Base-by-base conservation (phyloP, 345 rosid genomes). In the Moringa oleifera region DNA sequence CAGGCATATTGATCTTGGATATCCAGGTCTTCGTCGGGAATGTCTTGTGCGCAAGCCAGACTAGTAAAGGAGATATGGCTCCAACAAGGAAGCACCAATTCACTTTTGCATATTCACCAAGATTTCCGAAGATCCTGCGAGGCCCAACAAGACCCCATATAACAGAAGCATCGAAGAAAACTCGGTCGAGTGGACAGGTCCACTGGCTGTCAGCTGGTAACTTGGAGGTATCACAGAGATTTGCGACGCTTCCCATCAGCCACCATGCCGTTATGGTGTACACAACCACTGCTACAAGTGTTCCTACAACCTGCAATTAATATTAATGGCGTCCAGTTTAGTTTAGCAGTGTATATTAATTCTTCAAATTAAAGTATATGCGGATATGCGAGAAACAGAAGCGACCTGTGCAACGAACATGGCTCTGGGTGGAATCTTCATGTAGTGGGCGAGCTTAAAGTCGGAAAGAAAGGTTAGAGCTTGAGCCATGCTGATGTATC, bases 101-200 rank as follows among this genome's bases (percentile, higher is more conserved):
- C 22, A 88, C 59, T 0, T 63, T 67, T 24, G 75, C 70, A 25
- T 91, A 91, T 61, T 79, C 81, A n/a, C 97, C 96, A 0, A 75
- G 79, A 59, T 75, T 66, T 19, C 96, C 96, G 4, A 88, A 91
- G 61, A 88, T 88, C 60, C 96, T 76, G 2, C 84, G 85, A 0
- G 96, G 94, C 12, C 97, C 97, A 0, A 86, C 86, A 2, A 91
- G 91, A 47, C 96, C 96, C 95, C 96, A 88, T 21, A 91, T 88
- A 31, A 90, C 95, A 0, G 93, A 88, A 11, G 94, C 93, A 25
- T 83, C 89, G 13, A 74, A 91, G 73, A 88, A 91, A 20, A 86
- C 93, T 0, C 55, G 62, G 55, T 88, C 96, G 77, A 73, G 70
- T 0, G 89, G 96, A 64, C 97, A 91, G 16, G 75, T 86, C 96